Base-by-base conservation (phyloP, 1,139 yeast species). In the Sugiyamaella novakii region DNA sequence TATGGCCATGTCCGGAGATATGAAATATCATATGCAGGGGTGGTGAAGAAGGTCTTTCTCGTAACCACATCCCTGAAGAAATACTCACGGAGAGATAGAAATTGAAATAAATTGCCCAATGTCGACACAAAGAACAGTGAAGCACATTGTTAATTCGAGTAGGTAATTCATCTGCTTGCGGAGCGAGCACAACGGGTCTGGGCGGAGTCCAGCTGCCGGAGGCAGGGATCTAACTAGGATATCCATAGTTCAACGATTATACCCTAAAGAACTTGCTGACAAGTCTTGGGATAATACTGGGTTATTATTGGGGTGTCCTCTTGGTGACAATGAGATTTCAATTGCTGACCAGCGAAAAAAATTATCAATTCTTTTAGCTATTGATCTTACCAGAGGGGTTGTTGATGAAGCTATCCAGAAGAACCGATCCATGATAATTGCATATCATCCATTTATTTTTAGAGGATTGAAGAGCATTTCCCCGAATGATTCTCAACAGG, bases 221-320 rank as follows among this genome's bases (percentile, higher is more conserved):
- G n/a, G n/a, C n/a, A n/a, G n/a, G n/a, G n/a, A n/a, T n/a, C n/a
- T n/a, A n/a, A 12, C 25, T 22, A 22, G 8, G 8, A 22, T 6
- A 12, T 28, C n/a, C 6, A n/a, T 76, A 50, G 63, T 91, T 52
- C 87, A 88, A 63, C 80, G 78, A 55, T 71, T 81, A 29, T 88
- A 84, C 61, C 96, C 96, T 5, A 68, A 75, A 35, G 77, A 76
- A 47, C 74, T 85, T 52, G 98, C 98, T 0, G 98, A 91, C 60
- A 75, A 76, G 37, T 67, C 91, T 1, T 92, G 98, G 98, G 98
- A 92, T 65, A 91, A 91, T 64, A 88, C 96, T 0, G 98, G 98
- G 0, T 72, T 91, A 48, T 69, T 92, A 37, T 84, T 92, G 6
- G 96, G 88, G 62, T 69, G 84, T 1, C 70, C 80, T 2, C 50